These are phyloP conservation scores for Micractinium sp. DNA, from an alignment of 139 green algal species.

Conservation along the genomic window DNA sequence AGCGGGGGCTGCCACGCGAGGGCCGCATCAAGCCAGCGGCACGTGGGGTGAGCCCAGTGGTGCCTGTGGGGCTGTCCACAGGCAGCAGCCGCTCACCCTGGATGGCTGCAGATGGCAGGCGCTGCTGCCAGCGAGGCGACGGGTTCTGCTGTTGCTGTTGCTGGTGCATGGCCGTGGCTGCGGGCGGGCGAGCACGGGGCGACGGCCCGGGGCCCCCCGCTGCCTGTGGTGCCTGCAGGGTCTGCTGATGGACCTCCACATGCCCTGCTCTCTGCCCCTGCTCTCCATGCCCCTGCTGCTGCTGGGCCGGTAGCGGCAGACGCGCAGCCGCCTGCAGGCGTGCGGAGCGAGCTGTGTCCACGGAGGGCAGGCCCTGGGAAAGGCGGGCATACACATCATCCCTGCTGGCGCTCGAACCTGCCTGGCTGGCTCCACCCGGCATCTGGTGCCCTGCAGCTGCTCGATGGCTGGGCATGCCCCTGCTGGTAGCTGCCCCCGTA, in stretches of 20 bases:
- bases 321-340: conserved; percentile 3
- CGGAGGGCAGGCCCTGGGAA: conserved; percentile 11
- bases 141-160: neutral
- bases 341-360: conserved; percentile 1
- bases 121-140: too few species aligned
- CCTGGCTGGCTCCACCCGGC: neutral
- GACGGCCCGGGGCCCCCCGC: too few species aligned
- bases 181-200: too few species aligned
- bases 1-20: neutral
- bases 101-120: neutral
- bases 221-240: neutral
- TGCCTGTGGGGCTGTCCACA: conserved; percentile 7
- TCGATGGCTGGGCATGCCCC: neutral
- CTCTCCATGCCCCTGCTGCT: neutral
- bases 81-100: neutral
- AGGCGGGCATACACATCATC: neutral
- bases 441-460: neutral
- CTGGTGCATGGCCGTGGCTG: neutral
- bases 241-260: neutral
- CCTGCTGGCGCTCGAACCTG: neutral
- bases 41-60: neutral
- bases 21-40: neutral
- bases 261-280: neutral
- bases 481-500: neutral
- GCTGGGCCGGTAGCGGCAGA: neutral